Percentiles rank a stretch among this genome's conserved stretches.
Evolutionary conservation across 768 basidiomycete genomes (phyloP).

Genomic region (Ramaria rubella): DNA sequence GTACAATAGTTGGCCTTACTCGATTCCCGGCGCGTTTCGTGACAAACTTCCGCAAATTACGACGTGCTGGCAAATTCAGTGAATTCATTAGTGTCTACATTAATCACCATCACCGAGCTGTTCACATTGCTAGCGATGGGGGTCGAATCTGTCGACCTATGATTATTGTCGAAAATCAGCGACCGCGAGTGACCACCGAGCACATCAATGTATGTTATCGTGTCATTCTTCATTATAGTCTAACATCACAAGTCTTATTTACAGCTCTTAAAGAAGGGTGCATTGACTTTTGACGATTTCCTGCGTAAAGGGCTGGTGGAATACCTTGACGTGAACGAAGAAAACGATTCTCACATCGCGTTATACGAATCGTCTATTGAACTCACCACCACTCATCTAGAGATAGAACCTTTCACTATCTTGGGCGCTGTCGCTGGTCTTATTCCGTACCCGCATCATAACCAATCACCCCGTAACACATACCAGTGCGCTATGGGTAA

Average conservation of each 20-base stretch:
- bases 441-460: conserved; percentile 99
- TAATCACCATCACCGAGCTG: conserved; percentile 90
- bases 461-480: conserved; percentile 97
- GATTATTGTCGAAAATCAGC: conserved; percentile 88
- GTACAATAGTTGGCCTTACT: conserved; percentile 90
- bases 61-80: conserved; percentile 85
- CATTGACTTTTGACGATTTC: conserved; percentile 89
- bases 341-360: conserved; percentile 95
- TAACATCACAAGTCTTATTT: conserved; percentile 11
- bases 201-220: conserved; percentile 61
- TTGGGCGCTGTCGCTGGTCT: conserved; percentile 96
- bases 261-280: conserved; percentile 74
- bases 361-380: conserved; percentile 87
- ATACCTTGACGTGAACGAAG: conserved; percentile 98
- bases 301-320: conserved; percentile 88
- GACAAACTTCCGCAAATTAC: conserved; percentile 81
- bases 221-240: background rate
- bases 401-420: conserved; percentile 97
- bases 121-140: conserved; percentile 95
- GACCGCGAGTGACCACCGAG: conserved; percentile 67
- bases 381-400: conserved; percentile 82
- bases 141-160: conserved; percentile 96
- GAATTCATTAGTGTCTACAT: conserved; percentile 97
- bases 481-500: conserved; percentile 99
- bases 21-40: conserved; percentile 83